phyloP scores from a whole-genome alignment of 805 yeast species.

The Saturnispora diversa region DNA sequence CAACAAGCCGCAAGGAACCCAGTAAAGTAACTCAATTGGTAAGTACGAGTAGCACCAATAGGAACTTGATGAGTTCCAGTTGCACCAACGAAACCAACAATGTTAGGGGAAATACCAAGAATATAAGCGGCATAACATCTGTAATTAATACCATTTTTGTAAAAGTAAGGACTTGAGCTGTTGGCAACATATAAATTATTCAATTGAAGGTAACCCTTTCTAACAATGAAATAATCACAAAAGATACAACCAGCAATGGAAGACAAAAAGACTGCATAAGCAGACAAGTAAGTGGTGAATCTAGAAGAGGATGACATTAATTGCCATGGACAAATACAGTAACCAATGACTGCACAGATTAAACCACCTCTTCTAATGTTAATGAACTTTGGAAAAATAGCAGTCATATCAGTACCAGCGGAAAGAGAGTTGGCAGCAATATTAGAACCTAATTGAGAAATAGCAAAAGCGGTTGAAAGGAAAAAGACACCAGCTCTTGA shows the following conservation, averaged over 20 bases:
- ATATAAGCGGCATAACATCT: slow-evolving; percentile 15
- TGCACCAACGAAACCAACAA: slow-evolving; percentile 23
- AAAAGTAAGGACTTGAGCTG: slow-evolving; percentile 20
- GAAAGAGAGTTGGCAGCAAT: slow-evolving; percentile 35
- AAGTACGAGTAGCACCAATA: slow-evolving; percentile 14
- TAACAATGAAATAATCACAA: slow-evolving; percentile 34
- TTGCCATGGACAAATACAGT: slow-evolving; percentile 36
- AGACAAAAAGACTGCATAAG: slow-evolving; percentile 31
- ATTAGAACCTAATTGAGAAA: slow-evolving; percentile 34
- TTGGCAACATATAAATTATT: slow-evolving; percentile 14
- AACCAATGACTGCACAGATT: slow-evolving; percentile 29
- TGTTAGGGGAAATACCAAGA: slow-evolving; percentile 17
- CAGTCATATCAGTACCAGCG: slow-evolving; percentile 46
- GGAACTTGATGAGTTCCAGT: slow-evolving; percentile 13
- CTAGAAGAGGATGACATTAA: slow-evolving; percentile 30
- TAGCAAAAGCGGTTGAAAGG: slow-evolving; percentile 35
- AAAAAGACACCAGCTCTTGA: slow-evolving; percentile 45
- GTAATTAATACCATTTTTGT: slow-evolving; percentile 33
- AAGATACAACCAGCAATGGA: slow-evolving; percentile 34
- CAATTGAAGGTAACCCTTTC: slow-evolving; percentile 31
- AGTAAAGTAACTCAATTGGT: slow-evolving; percentile 27
- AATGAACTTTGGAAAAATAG: slow-evolving; percentile 37
- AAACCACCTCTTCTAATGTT: slow-evolving; percentile 41
- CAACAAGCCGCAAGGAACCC: slow-evolving; percentile 58
- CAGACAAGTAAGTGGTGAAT: slow-evolving; percentile 25